Conservation (phyloP, 2,329 filamentous ascomycete species). For the Apiospora saccharicola region DNA sequence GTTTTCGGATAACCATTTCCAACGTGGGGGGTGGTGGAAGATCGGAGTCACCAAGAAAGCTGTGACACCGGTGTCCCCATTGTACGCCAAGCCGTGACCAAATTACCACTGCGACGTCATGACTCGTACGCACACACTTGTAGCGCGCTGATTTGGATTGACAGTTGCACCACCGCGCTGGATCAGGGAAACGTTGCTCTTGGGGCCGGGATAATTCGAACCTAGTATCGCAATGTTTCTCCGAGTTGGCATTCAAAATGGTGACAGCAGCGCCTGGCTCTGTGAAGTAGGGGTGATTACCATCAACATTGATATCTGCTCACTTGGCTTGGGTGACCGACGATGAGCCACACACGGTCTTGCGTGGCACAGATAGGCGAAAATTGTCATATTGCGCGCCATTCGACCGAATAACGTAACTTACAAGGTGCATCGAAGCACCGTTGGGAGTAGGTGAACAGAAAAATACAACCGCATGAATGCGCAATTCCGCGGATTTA, state of each 20-base stretch:
- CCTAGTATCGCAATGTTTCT: background rate
- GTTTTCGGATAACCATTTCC: background rate
- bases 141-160: background rate
- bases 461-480: background rate
- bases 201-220: background rate
- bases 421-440: background rate
- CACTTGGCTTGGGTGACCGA: background rate
- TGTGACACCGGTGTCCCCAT: background rate
- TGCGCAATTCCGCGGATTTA: background rate
- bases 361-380: background rate
- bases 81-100: background rate
- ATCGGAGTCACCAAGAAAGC: background rate
- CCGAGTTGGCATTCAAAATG: background rate
- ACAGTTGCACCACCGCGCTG: background rate
- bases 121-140: background rate
- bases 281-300: background rate
- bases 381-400: background rate
- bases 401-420: background rate
- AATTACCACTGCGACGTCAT: background rate
- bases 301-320: background rate
- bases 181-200: background rate
- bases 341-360: background rate
- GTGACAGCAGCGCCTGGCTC: background rate
- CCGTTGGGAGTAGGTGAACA: background rate
- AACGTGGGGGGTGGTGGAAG: background rate